Percentiles rank a stretch among this genome's conserved stretches.
These are phyloP conservation scores for Xylariaceae sp. DNA, from an alignment of 2,329 filamentous ascomycete genomes.

Conservation along the genomic window DNA sequence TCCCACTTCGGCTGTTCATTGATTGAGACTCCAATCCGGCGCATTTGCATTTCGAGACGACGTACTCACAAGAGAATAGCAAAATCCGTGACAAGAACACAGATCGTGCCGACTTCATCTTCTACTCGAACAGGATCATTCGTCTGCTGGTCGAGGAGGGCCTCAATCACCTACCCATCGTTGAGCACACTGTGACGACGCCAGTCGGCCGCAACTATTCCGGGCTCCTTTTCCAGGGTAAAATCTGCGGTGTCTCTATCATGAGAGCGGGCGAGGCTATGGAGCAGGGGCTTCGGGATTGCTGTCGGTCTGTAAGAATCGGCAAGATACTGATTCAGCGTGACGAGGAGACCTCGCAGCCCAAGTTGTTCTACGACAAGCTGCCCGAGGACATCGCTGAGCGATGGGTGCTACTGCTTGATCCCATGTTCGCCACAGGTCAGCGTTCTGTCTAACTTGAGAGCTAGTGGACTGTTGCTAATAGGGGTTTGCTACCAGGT, in stretches of 20 bases:
- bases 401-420: conserved; percentile 87
- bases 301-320: conserved; percentile 95
- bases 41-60: too few relatives aligned
- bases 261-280: conserved; percentile 98
- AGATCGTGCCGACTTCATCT: conserved; percentile 93
- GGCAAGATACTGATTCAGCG: conserved; percentile 98
- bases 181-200: conserved; percentile 84
- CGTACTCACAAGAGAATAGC: conserved; percentile 44
- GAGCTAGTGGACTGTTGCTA: conserved; percentile 5
- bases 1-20: conserved; percentile 16
- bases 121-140: conserved; percentile 98
- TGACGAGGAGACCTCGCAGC: conserved; percentile 89
- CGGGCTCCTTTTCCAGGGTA: conserved; percentile 92
- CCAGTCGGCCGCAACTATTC: conserved; percentile 85
- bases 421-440: conserved; percentile 99
- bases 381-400: conserved; percentile 89
- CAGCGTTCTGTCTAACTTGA: conserved; percentile 23
- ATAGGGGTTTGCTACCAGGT: conserved; percentile 46
- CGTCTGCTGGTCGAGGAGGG: conserved; percentile 95
- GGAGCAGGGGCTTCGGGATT: conserved; percentile 95
- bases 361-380: conserved; percentile 97
- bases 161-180: conserved; percentile 89
- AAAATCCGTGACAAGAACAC: conserved; percentile 95
- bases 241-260: conserved; percentile 97
- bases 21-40: too few relatives aligned